Conservation (phyloP, 768 basidiomycete genomes). For the Candolleomyces eurysporus region DNA sequence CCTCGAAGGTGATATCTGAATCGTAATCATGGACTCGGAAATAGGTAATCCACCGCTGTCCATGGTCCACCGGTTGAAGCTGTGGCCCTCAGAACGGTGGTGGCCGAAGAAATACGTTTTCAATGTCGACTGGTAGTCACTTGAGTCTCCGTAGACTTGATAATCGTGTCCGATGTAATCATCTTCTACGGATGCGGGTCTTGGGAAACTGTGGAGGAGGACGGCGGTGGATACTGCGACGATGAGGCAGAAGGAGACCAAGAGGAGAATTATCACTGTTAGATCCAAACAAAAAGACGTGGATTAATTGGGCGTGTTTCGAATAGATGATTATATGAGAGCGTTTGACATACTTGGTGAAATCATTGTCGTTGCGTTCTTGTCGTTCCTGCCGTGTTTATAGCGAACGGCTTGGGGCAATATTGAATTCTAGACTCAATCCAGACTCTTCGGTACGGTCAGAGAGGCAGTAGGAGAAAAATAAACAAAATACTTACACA, state of each 20-base stretch:
- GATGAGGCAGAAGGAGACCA: constrained; percentile 8
- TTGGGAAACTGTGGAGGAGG: constrained; percentile 4
- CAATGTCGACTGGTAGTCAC: neutral
- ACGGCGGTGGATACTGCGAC: constrained; percentile 6
- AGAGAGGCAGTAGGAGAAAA: no score
- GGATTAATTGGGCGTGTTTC: neutral
- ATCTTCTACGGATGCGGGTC: neutral
- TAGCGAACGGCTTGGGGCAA: no score
- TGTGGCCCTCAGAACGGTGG: neutral
- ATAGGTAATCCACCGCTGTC: neutral
- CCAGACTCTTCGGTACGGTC: no score
- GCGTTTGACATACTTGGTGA: neutral
- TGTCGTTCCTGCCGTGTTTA: no score
- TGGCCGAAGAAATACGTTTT: neutral
- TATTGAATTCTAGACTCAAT: no score
- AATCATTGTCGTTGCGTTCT: no score
- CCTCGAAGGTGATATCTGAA: constrained; percentile 27
- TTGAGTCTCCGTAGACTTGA: constrained; percentile 8
- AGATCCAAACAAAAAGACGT: neutral
- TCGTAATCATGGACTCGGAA: constrained; percentile 8
- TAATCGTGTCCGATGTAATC: constrained; percentile 5
- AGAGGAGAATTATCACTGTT: constrained; percentile 7
- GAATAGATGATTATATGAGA: neutral
- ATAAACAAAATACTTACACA: no score
- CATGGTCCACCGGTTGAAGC: neutral